Conservation (phyloP, 73 alveolate species). For the Paramecium pentaurelia region DNA sequence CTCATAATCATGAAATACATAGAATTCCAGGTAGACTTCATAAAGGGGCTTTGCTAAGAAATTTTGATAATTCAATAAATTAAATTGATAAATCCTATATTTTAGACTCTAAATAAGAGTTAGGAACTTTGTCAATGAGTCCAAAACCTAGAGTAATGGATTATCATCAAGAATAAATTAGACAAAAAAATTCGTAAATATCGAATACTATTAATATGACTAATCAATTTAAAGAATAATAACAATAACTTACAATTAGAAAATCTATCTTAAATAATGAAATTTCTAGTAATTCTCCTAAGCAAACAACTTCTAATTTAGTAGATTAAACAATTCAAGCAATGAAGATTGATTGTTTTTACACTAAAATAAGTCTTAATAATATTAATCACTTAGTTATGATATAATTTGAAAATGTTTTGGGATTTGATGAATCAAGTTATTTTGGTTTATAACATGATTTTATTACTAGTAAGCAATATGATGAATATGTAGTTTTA, state of each 20-base stretch:
- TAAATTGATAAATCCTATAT: background rate
- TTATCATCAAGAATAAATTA: background rate
- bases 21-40: background rate
- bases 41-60: background rate
- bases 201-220: background rate
- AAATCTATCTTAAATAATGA: background rate
- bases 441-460: background rate
- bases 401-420: background rate
- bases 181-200: background rate
- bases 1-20: background rate
- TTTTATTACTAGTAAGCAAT: background rate
- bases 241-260: background rate
- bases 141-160: background rate
- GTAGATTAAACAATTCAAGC: background rate
- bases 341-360: background rate
- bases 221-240: background rate
- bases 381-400: background rate
- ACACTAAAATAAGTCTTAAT: background rate
- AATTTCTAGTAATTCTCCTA: background rate
- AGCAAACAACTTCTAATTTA: background rate
- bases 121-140: background rate
- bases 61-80: background rate
- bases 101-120: background rate
- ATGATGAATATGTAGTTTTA: background rate
- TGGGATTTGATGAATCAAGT: background rate